Conservation (phyloP, 306 rosid species). For the Senna tora region DNA sequence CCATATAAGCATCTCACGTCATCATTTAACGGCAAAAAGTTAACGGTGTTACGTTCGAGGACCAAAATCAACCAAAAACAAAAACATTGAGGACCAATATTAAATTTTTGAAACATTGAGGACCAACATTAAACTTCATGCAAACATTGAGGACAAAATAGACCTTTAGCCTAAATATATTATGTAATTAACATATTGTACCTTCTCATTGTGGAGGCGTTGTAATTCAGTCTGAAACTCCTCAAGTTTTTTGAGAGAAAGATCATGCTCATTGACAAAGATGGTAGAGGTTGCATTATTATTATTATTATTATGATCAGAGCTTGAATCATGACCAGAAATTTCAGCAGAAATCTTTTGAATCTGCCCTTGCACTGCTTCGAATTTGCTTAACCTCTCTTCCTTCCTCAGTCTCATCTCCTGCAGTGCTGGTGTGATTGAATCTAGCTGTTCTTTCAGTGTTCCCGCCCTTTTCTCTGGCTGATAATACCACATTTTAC, state of each 20-base stretch:
- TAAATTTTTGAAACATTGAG: too few species aligned
- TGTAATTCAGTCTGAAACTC: conserved; percentile 82
- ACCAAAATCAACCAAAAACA: too few species aligned
- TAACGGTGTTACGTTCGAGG: too few species aligned
- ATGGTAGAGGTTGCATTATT: conserved; percentile 47
- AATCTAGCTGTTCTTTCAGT: conserved; percentile 92
- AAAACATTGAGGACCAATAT: too few species aligned
- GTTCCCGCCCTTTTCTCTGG: conserved; percentile 90
- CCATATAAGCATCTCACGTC: too few species aligned
- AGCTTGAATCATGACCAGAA: conserved; percentile 61
- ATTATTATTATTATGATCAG: too few species aligned
- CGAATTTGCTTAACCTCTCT: conserved; percentile 82
- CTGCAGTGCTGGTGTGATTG: conserved; percentile 83
- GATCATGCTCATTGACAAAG: conserved; percentile 78
- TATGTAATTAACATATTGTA: conserved; percentile 24
- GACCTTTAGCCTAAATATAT: too few species aligned
- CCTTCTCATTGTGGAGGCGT: conserved; percentile 85
- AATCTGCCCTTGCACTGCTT: conserved; percentile 68
- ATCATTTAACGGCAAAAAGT: too few species aligned
- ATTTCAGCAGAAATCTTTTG: conserved; percentile 88
- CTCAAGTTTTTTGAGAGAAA: conserved; percentile 83
- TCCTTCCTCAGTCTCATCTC: conserved; percentile 86
- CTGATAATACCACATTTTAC: conserved; percentile 56
- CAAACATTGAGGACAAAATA: too few species aligned
- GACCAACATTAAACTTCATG: too few species aligned